Conservation (phyloP, 2,329 filamentous ascomycete species). For the Exophiala phaeomuriformis region DNA sequence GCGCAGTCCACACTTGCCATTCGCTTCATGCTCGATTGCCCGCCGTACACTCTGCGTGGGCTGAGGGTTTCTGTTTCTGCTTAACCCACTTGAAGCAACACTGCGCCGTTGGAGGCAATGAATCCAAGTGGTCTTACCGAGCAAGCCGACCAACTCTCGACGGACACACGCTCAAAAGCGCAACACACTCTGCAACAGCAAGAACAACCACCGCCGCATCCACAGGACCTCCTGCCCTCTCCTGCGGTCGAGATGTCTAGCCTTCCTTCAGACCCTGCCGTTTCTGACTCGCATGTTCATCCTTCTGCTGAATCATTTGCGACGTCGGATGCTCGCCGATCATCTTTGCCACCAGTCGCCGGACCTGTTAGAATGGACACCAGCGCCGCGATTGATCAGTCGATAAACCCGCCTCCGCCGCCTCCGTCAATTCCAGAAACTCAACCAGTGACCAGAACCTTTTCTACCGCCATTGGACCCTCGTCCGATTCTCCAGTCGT, state of each 20-base stretch:
- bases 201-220: conserved; percentile 8
- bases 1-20: background rate
- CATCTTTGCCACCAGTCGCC: conserved; percentile 1
- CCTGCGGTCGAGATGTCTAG: conserved; percentile 25
- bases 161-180: conserved; percentile 12
- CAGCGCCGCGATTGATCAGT: conserved; percentile 22
- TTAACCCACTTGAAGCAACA: background rate
- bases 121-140: background rate
- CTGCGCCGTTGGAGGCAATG: conserved; percentile 1
- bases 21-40: background rate
- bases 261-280: conserved; percentile 9
- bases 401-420: conserved; percentile 19
- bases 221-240: conserved; percentile 9
- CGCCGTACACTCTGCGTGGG: background rate
- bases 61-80: background rate
- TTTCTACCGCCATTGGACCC: conserved; percentile 26
- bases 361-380: conserved; percentile 25
- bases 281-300: conserved; percentile 5
- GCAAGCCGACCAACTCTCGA: conserved; percentile 2
- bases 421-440: conserved; percentile 5
- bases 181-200: conserved; percentile 20
- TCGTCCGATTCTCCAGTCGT: conserved; percentile 25
- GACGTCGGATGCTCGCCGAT: background rate
- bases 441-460: conserved; percentile 14
- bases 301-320: conserved; percentile 3